Percentiles rank a stretch among this genome's conserved stretches.
Evolutionary conservation across 2,329 filamentous ascomycete genomes (phyloP).

Genomic region (Aureobasidium sp.): DNA sequence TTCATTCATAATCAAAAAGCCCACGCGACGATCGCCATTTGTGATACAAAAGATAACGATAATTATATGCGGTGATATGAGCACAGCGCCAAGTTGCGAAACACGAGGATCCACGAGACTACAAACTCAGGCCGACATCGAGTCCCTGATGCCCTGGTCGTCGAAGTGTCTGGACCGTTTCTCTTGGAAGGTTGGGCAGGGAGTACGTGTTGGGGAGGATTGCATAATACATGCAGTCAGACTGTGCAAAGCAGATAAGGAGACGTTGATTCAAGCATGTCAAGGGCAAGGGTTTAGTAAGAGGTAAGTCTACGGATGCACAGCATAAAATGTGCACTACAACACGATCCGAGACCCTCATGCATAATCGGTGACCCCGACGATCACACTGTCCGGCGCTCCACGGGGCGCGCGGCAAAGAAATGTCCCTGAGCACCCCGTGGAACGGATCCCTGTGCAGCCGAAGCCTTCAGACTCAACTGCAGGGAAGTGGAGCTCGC

Average conservation of each 20-base stretch:
- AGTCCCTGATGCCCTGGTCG: not conserved
- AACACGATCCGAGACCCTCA: too few species aligned
- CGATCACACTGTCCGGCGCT: not conserved
- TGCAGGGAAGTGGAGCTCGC: not conserved
- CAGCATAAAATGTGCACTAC: too few species aligned
- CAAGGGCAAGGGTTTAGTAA: too few species aligned
- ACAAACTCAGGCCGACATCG: not conserved
- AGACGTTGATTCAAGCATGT: too few species aligned
- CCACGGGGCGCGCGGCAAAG: not conserved
- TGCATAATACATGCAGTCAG: too few species aligned
- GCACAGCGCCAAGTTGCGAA: not conserved
- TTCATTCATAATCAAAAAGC: not conserved
- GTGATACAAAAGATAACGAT: not conserved
- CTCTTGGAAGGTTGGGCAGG: not conserved
- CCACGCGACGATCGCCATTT: not conserved
- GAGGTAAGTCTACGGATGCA: too few species aligned
- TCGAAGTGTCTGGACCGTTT: not conserved
- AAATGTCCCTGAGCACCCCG: not conserved
- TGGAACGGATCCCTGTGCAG: conserved; percentile 1
- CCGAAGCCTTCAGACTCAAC: not conserved
- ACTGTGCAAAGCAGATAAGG: too few species aligned
- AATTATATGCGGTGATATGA: not conserved
- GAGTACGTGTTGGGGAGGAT: too few species aligned
- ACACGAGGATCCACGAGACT: not conserved
- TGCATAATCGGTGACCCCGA: too few species aligned